Evolutionary conservation across 2,329 filamentous ascomycete species (phyloP).

Genomic region (Neocucurbitaria cava): DNA sequence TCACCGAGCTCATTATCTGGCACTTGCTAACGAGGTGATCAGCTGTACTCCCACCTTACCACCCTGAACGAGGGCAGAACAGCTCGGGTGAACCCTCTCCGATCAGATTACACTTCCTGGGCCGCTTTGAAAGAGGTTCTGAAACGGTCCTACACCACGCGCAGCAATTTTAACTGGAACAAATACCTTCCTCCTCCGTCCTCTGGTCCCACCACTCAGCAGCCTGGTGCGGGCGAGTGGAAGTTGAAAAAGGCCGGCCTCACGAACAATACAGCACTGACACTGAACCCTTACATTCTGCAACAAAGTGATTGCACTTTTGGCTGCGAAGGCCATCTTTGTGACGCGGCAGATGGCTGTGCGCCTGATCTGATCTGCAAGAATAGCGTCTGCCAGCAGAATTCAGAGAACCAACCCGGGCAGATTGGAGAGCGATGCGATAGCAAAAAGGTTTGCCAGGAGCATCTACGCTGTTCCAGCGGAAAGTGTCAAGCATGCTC

Average conservation of each 20-base stretch:
- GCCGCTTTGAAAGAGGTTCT: slow-evolving; percentile 32
- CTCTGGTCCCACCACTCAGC: not conserved
- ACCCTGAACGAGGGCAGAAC: slow-evolving; percentile 32
- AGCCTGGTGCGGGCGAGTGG: slow-evolving; percentile 4
- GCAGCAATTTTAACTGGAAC: slow-evolving; percentile 41
- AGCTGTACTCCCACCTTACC: slow-evolving; percentile 43
- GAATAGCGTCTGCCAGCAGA: slow-evolving; percentile 38
- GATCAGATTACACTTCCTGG: slow-evolving; percentile 29
- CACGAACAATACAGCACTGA: slow-evolving; percentile 24
- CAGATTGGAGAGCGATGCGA: slow-evolving; percentile 34
- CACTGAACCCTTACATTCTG: slow-evolving; percentile 41
- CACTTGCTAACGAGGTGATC: slow-evolving; percentile 1
- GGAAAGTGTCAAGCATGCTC: slow-evolving; percentile 31
- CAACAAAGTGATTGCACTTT: slow-evolving; percentile 37
- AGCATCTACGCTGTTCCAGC: slow-evolving; percentile 30
- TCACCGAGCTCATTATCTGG: not conserved
- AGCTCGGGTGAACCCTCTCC: slow-evolving; percentile 29
- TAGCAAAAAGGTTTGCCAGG: slow-evolving; percentile 36
- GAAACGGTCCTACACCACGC: slow-evolving; percentile 26
- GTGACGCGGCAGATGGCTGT: slow-evolving; percentile 38
- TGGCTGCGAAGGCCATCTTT: slow-evolving; percentile 42
- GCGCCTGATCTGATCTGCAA: slow-evolving; percentile 37
- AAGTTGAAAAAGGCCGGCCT: slow-evolving; percentile 10
- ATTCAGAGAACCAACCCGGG: slow-evolving; percentile 31
- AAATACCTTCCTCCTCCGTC: slow-evolving; percentile 32